Evolutionary conservation across 352 stramenopile species (phyloP), one percentile per base, ranked within the genome.

Genomic region (Pythium aphanidermatum): DNA sequence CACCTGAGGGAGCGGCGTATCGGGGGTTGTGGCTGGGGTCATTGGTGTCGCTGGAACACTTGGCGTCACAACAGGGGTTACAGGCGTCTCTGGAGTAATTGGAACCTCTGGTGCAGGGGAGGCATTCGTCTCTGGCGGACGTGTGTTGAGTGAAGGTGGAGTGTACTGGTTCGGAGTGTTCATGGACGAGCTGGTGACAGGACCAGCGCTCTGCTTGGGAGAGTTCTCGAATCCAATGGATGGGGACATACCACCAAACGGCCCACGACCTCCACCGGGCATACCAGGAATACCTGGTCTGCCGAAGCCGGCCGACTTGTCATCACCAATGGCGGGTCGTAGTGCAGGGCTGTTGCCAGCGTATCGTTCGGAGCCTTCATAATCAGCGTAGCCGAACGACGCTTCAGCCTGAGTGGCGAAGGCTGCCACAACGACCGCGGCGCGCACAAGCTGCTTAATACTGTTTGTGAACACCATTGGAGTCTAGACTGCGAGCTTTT

Each of bases 401-500:
- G 44, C 44, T 43, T 51, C 43, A 41, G 41, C 28, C 30, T 51
- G 44, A 4, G 44, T 10, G 10, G 44, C 12, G 16, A 25, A 43
- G 12, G 44, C 44, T 13, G 44, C 44, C n/a, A 42, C 34, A 25
- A 51, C 16, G 24, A 27, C 44, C 7, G 27, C 32, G 11, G 37
- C 25, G 24, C 12, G 34, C 4, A 51, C 44, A 19, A 42, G 16
- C 33, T 51, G n/a, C n/a, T n/a, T n/a, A n/a, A n/a, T n/a, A n/a
- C n/a, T 51, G 23, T 51, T 51, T 17, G 43, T 27, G 26, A 43
- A 51, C n/a, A 51, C 33, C 44, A 51, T 51, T n/a, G 33, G 12
- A 35, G 26, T 10, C n/a, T n/a, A n/a, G n/a, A n/a, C n/a, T n/a
- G n/a, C n/a, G n/a, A 10, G 32, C 32, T 38, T 7, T 38, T 38